Evolutionary conservation across 345 rosid species (phyloP).

Genomic region (Citrus cavaleriei): DNA sequence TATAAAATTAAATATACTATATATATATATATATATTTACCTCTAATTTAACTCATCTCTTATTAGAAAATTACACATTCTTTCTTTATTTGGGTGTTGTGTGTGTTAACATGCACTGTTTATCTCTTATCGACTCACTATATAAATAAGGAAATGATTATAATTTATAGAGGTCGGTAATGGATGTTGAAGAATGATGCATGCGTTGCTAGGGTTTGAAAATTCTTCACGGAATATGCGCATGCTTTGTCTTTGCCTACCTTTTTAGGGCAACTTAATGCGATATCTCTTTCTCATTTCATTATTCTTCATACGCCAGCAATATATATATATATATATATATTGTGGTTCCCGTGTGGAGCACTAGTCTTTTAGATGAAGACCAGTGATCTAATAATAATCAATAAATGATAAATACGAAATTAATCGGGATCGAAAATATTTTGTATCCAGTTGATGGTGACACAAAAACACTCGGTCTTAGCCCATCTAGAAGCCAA

Average conservation of each 20-base stretch:
- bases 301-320: background rate
- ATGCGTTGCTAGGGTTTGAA: background rate
- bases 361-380: background rate
- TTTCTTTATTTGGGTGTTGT: too few species aligned
- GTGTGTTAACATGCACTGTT: background rate
- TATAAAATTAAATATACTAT: too few species aligned
- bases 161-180: background rate
- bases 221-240: background rate
- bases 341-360: background rate
- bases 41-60: too few species aligned
- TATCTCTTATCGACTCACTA: background rate
- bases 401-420: too few species aligned
- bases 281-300: background rate
- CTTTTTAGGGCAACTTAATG: background rate
- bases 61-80: too few species aligned
- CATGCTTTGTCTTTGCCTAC: background rate
- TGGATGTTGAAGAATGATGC: background rate
- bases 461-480: too few species aligned
- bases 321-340: background rate
- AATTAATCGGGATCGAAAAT: too few species aligned
- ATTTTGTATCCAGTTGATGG: too few species aligned
- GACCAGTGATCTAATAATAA: too few species aligned
- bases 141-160: background rate
- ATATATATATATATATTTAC: too few species aligned
- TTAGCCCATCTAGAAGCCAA: too few species aligned